Base-by-base conservation (phyloP, 2,329 filamentous ascomycete species). In the Cordyceps pruinosa region DNA sequence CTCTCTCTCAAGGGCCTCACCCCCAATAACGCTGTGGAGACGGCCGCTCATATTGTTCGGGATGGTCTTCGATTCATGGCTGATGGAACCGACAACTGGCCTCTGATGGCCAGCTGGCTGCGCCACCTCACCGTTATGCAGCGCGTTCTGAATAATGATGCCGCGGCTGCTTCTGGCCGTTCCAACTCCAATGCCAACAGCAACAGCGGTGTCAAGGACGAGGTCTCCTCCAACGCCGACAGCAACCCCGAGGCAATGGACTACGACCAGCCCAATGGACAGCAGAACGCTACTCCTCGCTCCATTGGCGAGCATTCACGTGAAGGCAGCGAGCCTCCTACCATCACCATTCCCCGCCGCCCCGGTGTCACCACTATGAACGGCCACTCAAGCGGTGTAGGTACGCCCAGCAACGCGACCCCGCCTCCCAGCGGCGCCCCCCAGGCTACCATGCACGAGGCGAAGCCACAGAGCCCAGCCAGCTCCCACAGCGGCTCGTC, bases 91-190 rank as follows among this genome's bases (percentile, higher is more conserved):
- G 80, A 83, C 55, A 82, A 77, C 25, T 85, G 82, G 81, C 78
- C 80, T 2, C 71, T 85, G 13, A 81, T 83, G 61, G 71, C 77
- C 13, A 82, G 81, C 26, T 85, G 82, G 82, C 77, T 80, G 56
- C 77, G 82, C 35, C 82, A 85, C 62, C 70, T 85, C 17, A 77
- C 77, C 2, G 82, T 85, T 46, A 85, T 85, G 82, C 78, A 81
- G 59, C 80, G 82, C 59, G 82, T 84, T 2, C 69, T 85, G 23
- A 76, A 77, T 61, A 82, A 82, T 44, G 75, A 81, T 25, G 79
- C 78, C 5, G 65, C 70, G 3, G 61, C 67, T 1, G 39, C 64
- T 57, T 39, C 70, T 55, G 32, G 68, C 59, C 61, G 72, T n/a
- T 74, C 76, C 52, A 68, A 65, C 56, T 68, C 67, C 60, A 62